Percentiles rank a stretch among this genome's conserved stretches.
Evolutionary conservation across 2,329 filamentous ascomycete genomes (phyloP).

Genomic region (Pseudogymnoascus sp.): DNA sequence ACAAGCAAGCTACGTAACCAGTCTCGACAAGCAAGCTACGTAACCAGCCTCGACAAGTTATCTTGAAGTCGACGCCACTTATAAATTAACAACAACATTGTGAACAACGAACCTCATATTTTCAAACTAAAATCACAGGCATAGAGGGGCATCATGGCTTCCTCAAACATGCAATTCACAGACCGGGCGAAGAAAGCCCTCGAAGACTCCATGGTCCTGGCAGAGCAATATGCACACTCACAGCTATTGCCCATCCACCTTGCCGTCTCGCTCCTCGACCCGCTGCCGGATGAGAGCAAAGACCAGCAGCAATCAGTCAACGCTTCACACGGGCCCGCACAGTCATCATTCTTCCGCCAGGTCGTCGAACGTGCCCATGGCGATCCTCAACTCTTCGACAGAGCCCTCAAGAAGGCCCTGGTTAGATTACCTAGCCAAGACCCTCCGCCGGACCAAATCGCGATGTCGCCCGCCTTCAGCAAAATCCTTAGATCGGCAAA

Average conservation of each 20-base stretch:
- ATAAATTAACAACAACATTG: background rate
- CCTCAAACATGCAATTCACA: constrained; percentile 79
- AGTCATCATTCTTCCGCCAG: constrained; percentile 81
- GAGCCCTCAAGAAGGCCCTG: constrained; percentile 82
- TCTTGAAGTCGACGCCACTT: background rate
- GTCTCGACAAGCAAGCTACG: background rate
- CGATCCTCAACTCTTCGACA: constrained; percentile 81
- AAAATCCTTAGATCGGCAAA: constrained; percentile 77
- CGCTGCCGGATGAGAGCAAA: constrained; percentile 67
- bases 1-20: background rate
- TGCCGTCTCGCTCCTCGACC: constrained; percentile 73
- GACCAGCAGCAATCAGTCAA: constrained; percentile 67
- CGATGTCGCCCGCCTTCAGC: constrained; percentile 73
- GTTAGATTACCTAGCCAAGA: constrained; percentile 91
- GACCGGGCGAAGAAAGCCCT: constrained; percentile 87
- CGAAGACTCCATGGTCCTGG: constrained; percentile 78
- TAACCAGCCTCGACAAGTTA: background rate
- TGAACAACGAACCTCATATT: background rate
- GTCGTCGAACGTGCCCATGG: constrained; percentile 91
- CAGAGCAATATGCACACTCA: constrained; percentile 83
- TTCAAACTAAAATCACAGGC: background rate
- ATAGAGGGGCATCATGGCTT: constrained; percentile 48
- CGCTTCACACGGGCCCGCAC: constrained; percentile 52
- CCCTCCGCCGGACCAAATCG: constrained; percentile 82
- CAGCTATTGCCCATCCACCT: constrained; percentile 88